These are phyloP conservation scores for Pisolithus marmoratus DNA, from an alignment of 768 basidiomycete genomes.

Conservation along the genomic window DNA sequence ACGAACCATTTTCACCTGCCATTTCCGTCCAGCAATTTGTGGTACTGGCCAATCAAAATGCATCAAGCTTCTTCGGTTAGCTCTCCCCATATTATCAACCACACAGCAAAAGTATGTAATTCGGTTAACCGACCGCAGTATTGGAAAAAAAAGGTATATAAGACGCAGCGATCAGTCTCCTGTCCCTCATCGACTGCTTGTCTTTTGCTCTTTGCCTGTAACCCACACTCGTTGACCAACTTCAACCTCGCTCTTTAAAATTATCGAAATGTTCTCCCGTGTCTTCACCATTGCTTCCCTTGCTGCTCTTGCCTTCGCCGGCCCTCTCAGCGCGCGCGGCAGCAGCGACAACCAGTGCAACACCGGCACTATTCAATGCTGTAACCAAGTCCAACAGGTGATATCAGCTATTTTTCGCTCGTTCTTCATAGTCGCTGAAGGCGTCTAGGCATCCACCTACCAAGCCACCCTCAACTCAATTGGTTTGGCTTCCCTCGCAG, in stretches of 20 bases:
- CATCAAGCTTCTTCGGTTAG: too few species aligned
- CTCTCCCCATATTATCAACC: too few species aligned
- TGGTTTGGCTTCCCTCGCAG: slow-evolving; percentile 4
- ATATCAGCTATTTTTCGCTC: background rate
- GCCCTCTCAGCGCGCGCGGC: background rate
- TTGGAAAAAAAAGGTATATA: too few species aligned
- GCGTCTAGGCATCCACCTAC: background rate
- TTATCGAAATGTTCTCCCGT: background rate
- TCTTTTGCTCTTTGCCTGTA: background rate
- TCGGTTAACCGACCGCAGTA: too few species aligned
- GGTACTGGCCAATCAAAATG: too few species aligned
- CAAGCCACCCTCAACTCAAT: background rate
- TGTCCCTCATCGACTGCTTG: too few species aligned
- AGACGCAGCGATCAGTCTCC: too few species aligned
- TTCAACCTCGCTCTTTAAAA: background rate
- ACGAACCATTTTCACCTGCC: too few species aligned
- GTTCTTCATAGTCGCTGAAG: background rate
- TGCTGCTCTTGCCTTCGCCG: background rate
- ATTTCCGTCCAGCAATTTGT: too few species aligned
- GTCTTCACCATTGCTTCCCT: slow-evolving; percentile 1
- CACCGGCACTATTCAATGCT: slow-evolving; percentile 9
- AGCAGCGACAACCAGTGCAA: slow-evolving; percentile 7
- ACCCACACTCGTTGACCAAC: background rate
- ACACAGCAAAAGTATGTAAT: too few species aligned
- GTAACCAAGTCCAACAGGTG: background rate